These are phyloP conservation scores for Sonneratia alba DNA, from an alignment of 345 rosid species.

Conservation along the genomic window DNA sequence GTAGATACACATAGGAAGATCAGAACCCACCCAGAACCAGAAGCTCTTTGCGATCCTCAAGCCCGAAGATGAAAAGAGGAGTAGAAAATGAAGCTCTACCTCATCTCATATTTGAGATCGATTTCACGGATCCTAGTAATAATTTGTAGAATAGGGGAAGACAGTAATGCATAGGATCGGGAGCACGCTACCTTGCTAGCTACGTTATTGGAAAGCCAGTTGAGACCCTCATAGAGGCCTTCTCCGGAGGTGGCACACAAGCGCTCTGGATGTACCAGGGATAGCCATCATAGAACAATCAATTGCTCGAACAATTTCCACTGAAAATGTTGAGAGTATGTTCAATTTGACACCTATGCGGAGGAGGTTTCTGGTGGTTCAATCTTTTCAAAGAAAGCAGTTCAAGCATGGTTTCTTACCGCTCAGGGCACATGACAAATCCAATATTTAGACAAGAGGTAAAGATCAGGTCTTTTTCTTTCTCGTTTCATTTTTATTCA, in stretches of 20 bases:
- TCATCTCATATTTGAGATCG: not conserved
- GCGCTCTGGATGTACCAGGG: slow-evolving; percentile 84
- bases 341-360: no score
- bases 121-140: no score
- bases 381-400: no score
- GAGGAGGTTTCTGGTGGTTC: no score
- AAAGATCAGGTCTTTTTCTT: not conserved
- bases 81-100: not conserved
- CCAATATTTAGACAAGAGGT: not conserved
- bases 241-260: slow-evolving; percentile 77
- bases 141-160: not conserved
- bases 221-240: slow-evolving; percentile 76
- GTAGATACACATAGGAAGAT: not conserved
- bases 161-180: not conserved
- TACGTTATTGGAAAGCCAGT: slow-evolving; percentile 82
- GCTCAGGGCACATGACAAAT: no score
- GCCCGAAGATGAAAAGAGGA: not conserved
- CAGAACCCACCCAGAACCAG: not conserved
- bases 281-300: not conserved
- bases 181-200: slow-evolving; percentile 36
- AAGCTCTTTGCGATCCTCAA: not conserved
- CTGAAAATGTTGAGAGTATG: not conserved
- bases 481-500: not conserved
- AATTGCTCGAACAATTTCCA: not conserved
- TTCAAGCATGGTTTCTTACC: no score